phyloP scores from a whole-genome alignment of 2,329 filamentous ascomycete genomes.

The Phyllosticta ampelicida region DNA sequence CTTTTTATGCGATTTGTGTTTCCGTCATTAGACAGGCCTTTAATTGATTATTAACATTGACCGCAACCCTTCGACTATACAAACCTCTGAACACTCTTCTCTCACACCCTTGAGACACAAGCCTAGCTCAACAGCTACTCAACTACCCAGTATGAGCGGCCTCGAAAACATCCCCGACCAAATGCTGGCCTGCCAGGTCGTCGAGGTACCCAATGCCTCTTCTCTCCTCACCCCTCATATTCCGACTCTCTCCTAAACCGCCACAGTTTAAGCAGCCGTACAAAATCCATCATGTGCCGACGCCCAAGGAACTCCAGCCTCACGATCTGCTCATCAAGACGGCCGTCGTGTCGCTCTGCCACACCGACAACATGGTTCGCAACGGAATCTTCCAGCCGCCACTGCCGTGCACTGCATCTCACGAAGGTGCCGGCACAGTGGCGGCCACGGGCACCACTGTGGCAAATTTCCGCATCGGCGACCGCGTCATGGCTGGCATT shows the following conservation, averaged over 20 bases:
- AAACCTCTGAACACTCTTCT: background rate
- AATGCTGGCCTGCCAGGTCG: constrained; percentile 39
- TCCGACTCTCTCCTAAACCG: background rate
- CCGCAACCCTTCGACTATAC: background rate
- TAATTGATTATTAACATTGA: background rate
- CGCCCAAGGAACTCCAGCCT: constrained; percentile 36
- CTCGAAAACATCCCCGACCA: constrained; percentile 27
- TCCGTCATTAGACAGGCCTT: background rate
- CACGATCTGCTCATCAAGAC: constrained; percentile 51
- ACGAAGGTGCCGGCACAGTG: constrained; percentile 48
- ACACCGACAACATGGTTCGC: constrained; percentile 49
- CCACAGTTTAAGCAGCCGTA: constrained; percentile 44
- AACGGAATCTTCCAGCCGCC: constrained; percentile 38
- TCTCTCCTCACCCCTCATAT: background rate
- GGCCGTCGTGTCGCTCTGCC: constrained; percentile 50
- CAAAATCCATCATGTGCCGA: constrained; percentile 38
- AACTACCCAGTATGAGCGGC: constrained; percentile 9
- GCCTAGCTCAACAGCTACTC: too few species aligned
- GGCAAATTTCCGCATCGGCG: constrained; percentile 36
- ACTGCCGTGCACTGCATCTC: constrained; percentile 45
- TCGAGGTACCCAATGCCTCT: constrained; percentile 25
- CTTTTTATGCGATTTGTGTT: background rate
- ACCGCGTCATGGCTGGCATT: constrained; percentile 47
- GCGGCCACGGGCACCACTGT: constrained; percentile 36
- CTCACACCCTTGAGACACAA: too few species aligned